phyloP scores from a whole-genome alignment of 2,329 filamentous ascomycete genomes.

The Claviceps lovelessii region DNA sequence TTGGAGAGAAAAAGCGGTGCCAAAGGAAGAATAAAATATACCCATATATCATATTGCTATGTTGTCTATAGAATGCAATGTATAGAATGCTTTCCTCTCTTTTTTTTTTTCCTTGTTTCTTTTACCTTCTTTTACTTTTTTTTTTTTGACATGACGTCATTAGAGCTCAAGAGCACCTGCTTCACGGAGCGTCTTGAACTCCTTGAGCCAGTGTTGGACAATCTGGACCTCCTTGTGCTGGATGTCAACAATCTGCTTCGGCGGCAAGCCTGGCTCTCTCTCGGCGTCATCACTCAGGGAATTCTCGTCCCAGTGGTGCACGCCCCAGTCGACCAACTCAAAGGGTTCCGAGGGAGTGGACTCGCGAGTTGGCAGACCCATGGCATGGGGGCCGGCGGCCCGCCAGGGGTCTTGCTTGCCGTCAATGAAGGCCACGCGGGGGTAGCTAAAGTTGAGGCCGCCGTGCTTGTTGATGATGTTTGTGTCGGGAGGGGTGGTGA shows the following conservation, averaged over 20 bases:
- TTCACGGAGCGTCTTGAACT: conserved; percentile 24
- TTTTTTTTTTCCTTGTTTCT: background rate
- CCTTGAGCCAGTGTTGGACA: conserved; percentile 52
- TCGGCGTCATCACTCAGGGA: conserved; percentile 33
- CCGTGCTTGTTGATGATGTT: conserved; percentile 63
- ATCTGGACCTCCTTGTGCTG: conserved; percentile 46
- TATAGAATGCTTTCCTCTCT: no score
- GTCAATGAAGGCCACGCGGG: conserved; percentile 61
- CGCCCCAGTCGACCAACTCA: conserved; percentile 56
- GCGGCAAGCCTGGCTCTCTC: conserved; percentile 47
- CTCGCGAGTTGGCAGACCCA: conserved; percentile 39
- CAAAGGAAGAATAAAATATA: no score
- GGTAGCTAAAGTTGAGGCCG: conserved; percentile 56
- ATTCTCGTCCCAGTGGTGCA: conserved; percentile 73
- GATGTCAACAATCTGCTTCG: conserved; percentile 39
- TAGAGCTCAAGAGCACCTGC: background rate
- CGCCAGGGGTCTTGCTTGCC: conserved; percentile 72
- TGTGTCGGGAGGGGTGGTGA: conserved; percentile 47
- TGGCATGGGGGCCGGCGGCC: conserved; percentile 55
- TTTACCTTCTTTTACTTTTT: no score
- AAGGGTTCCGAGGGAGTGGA: conserved; percentile 55
- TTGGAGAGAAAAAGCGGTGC: no score
- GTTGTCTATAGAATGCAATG: no score
- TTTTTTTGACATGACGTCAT: background rate
- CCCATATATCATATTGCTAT: no score